phyloP scores from a whole-genome alignment of 345 rosid species.

The Rhodomyrtus tomentosa region DNA sequence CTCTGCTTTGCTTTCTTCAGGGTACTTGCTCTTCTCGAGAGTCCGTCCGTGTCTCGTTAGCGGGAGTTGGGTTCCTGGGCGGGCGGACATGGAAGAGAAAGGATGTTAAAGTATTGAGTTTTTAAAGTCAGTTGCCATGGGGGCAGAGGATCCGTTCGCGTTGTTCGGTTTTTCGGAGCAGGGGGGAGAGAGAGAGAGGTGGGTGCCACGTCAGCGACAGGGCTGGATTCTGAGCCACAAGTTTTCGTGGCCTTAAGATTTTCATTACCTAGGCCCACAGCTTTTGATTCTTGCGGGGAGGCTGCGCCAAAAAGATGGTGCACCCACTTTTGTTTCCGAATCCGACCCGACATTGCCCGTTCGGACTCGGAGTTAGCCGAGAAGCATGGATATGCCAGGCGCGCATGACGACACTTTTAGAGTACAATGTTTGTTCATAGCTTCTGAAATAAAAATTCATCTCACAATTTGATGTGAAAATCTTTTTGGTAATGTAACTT shows the following conservation, averaged over 20 bases:
- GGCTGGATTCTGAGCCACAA: constrained; percentile 73
- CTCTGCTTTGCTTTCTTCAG: constrained; percentile 10
- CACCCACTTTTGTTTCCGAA: not conserved
- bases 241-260: constrained; percentile 67
- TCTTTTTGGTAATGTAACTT: no score
- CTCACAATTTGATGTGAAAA: no score
- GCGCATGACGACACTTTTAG: no score
- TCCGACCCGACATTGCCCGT: not conserved
- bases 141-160: no score
- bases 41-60: not conserved
- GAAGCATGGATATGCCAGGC: no score
- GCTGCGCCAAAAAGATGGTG: not conserved
- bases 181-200: constrained; percentile 45
- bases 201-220: constrained; percentile 59
- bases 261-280: not conserved
- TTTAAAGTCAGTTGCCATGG: no score
- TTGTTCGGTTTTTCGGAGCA: not conserved
- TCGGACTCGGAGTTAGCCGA: not conserved
- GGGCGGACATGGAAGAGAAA: not conserved
- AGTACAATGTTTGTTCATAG: no score
- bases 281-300: not conserved
- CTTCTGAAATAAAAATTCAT: no score
- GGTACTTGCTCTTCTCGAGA: not conserved
- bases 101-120: not conserved
- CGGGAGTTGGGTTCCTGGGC: not conserved